phyloP scores from a whole-genome alignment of 2,329 filamentous ascomycete species.

The Ceratocystis lukuohia region DNA sequence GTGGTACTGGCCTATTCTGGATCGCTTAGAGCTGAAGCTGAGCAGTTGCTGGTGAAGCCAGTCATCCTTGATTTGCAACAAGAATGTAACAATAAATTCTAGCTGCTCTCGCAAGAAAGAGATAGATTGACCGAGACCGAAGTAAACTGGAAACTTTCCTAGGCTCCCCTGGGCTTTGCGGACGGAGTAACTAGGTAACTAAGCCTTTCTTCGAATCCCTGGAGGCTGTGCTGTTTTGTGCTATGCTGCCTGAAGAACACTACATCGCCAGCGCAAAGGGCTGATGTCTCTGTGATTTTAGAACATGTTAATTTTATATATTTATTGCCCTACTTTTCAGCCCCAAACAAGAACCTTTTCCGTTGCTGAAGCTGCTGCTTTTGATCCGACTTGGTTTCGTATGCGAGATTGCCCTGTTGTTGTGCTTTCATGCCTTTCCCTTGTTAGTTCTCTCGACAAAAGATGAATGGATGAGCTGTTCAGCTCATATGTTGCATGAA shows the following conservation, averaged over 20 bases:
- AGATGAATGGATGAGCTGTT: background rate
- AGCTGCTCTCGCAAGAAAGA: too few species aligned
- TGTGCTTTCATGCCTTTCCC: too few species aligned
- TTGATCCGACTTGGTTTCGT: too few species aligned
- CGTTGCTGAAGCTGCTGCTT: too few species aligned
- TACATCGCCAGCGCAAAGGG: background rate
- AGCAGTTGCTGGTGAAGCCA: background rate
- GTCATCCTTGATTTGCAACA: background rate
- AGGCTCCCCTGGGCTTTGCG: background rate
- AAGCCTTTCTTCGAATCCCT: background rate
- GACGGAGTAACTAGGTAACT: background rate
- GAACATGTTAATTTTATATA: background rate
- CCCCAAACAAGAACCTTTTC: background rate
- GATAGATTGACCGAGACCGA: too few species aligned
- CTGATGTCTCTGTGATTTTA: slow-evolving; percentile 2
- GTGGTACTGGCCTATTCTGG: background rate
- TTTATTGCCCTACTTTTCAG: background rate
- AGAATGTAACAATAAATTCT: background rate
- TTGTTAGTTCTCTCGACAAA: background rate
- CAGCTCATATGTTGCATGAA: background rate
- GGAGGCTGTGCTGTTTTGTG: background rate
- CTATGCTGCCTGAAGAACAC: background rate
- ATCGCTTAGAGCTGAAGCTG: background rate
- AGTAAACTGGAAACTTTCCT: background rate
- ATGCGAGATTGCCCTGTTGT: too few species aligned